phyloP scores from a whole-genome alignment of 2,329 filamentous ascomycete genomes.

The Pseudogymnoascus pannorum region DNA sequence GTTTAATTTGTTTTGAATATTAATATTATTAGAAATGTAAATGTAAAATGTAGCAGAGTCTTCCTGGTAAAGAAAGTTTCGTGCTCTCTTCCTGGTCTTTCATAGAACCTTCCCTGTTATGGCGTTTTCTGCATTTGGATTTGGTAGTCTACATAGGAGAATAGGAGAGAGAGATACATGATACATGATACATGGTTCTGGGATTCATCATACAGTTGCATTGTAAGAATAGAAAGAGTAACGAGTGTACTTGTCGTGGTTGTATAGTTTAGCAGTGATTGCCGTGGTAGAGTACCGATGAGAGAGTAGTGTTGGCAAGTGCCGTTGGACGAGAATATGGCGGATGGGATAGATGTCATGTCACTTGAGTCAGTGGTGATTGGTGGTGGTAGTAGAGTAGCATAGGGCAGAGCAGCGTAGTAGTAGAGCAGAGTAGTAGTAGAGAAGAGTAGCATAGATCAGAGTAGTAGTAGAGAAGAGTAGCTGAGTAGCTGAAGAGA shows the following conservation, averaged over 20 bases:
- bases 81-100: not conserved
- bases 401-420: too few relatives aligned
- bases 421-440: not conserved
- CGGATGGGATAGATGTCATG: too few relatives aligned
- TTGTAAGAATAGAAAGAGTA: not conserved
- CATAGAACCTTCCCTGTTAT: not conserved
- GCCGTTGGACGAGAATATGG: not conserved
- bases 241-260: not conserved
- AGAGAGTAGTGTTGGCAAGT: too few relatives aligned
- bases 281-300: not conserved
- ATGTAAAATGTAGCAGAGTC: too few relatives aligned
- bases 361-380: too few relatives aligned
- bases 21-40: not conserved
- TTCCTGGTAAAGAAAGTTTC: not conserved
- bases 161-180: too few relatives aligned
- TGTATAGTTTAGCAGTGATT: not conserved
- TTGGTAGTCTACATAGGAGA: not conserved
- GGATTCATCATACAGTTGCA: not conserved
- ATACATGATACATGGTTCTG: too few relatives aligned
- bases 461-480: too few relatives aligned
- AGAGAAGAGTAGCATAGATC: too few relatives aligned
- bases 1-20: too few relatives aligned
- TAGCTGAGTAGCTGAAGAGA: too few relatives aligned
- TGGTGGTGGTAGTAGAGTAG: too few relatives aligned
- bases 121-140: not conserved